Percentiles rank a stretch among this genome's conserved stretches.
Conservation (phyloP, 78 protist genomes). For the slime mould (Dictyostelium discoideum) region dicty_2.7 NC_007089.4:367501-368000, state of each 20-base stretch:
- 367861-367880: not conserved
- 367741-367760: not conserved
- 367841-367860: not conserved
- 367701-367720: conserved; percentile 62
- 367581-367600: conserved; percentile 69
- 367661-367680: conserved; percentile 18
- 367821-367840: conserved; percentile 27
- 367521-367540: conserved; percentile 83
- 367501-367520: conserved; percentile 58
- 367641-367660: conserved; percentile 51
- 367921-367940: conserved; percentile 12
- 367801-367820: conserved; percentile 19
- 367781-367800: not conserved
- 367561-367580: conserved; percentile 48
- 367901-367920: not conserved
- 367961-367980: conserved; percentile 64
- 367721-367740: not conserved
- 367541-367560: conserved; percentile 91
- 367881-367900: not conserved
- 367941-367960: conserved; percentile 79
- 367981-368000: conserved; percentile 59
- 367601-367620: conserved; percentile 60
- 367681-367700: not conserved
- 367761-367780: not conserved
- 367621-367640: conserved; percentile 35